phyloP scores from a whole-genome alignment of 345 rosid genomes.

The Lepidium didymum region DNA sequence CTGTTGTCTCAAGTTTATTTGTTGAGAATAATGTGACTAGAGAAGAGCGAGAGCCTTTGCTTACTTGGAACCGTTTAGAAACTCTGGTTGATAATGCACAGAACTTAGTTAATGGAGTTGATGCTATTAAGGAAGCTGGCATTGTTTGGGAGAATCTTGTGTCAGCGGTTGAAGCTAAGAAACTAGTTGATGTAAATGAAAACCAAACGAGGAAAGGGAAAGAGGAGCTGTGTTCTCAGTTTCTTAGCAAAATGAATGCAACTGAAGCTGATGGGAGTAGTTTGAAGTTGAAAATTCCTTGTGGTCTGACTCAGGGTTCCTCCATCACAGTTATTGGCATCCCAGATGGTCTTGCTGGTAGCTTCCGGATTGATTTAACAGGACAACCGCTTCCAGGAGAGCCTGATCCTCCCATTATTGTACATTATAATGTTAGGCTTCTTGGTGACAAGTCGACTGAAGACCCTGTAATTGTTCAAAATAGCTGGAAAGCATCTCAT shows the following conservation, averaged over 20 bases:
- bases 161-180: constrained; percentile 66
- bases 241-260: constrained; percentile 75
- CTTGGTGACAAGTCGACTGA: constrained; percentile 93
- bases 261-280: constrained; percentile 43
- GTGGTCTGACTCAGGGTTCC: constrained; percentile 96
- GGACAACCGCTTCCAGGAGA: constrained; percentile 98
- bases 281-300: constrained; percentile 59
- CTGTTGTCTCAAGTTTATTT: constrained; percentile 39
- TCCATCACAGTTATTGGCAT: constrained; percentile 83
- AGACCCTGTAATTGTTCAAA: constrained; percentile 95
- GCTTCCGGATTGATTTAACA: constrained; percentile 74
- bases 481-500: constrained; percentile 86
- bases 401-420: constrained; percentile 92
- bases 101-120: constrained; percentile 62
- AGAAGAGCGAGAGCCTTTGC: constrained; percentile 60
- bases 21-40: constrained; percentile 47
- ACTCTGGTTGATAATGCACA: constrained; percentile 58
- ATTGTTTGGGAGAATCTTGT: constrained; percentile 78
- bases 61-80: constrained; percentile 67
- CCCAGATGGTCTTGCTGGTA: constrained; percentile 85
- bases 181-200: constrained; percentile 37
- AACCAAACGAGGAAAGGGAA: constrained; percentile 39
- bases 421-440: constrained; percentile 95
- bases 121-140: constrained; percentile 87
- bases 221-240: constrained; percentile 84